These are phyloP conservation scores for Tephrocybe sp. DNA, from an alignment of 768 basidiomycete genomes.

Conservation along the genomic window DNA sequence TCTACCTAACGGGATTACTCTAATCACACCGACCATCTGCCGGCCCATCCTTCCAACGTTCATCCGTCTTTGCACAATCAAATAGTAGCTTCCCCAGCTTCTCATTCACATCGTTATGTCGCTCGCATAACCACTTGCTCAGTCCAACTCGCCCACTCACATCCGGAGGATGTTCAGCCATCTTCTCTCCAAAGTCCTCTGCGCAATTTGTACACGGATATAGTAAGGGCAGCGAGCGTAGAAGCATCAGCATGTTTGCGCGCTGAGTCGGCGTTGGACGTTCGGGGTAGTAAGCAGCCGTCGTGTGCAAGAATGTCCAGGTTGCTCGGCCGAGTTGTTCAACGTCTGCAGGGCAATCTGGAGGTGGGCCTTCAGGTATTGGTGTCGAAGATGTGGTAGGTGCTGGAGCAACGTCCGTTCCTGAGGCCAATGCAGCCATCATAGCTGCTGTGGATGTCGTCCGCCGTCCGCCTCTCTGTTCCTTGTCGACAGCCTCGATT, in stretches of 20 bases:
- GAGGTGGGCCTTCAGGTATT: constrained; percentile 39
- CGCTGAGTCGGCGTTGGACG: constrained; percentile 72
- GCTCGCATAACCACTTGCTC: constrained; percentile 85
- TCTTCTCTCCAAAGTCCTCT: constrained; percentile 70
- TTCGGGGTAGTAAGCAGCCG: constrained; percentile 95
- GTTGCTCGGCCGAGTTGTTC: constrained; percentile 89
- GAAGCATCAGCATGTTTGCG: constrained; percentile 77
- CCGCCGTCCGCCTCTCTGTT: constrained; percentile 18
- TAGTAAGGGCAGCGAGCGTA: constrained; percentile 73
- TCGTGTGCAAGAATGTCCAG: constrained; percentile 95
- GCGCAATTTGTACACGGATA: constrained; percentile 93
- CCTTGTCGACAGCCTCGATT: constrained; percentile 23
- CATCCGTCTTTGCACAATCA: constrained; percentile 78
- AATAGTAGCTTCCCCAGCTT: constrained; percentile 82
- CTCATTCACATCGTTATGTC: constrained; percentile 91
- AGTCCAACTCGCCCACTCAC: constrained; percentile 67
- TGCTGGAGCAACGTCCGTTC: constrained; percentile 15
- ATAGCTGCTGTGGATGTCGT: constrained; percentile 21
- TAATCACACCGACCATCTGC: constrained; percentile 86
- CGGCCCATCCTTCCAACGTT: constrained; percentile 93
- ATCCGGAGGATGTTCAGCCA: constrained; percentile 68
- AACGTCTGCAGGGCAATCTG: constrained; percentile 86
- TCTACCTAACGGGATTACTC: neutral
- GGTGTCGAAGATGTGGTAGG: constrained; percentile 21
- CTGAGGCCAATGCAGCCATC: constrained; percentile 25